These are phyloP conservation scores for Ogataea minuta DNA, from an alignment of 805 yeast species.

Conservation along the genomic window DNA sequence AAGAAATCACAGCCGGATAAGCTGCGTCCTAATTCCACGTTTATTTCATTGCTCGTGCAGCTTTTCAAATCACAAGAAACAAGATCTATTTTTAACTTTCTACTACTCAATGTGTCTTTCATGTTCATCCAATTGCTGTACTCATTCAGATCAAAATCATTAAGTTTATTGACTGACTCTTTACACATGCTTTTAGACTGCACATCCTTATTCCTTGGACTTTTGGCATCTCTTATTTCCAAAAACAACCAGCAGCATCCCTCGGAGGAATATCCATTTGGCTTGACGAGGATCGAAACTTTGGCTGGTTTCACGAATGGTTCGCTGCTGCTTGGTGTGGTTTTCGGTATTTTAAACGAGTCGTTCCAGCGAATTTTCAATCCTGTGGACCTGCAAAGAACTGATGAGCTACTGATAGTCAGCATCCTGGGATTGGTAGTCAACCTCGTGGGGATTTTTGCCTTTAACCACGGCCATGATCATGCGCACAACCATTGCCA, in stretches of 20 bases:
- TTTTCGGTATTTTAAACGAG: conserved; percentile 83
- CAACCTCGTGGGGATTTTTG: conserved; percentile 88
- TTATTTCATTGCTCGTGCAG: conserved; percentile 31
- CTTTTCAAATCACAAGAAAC: conserved; percentile 62
- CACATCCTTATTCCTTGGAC: conserved; percentile 81
- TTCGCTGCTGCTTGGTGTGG: conserved; percentile 80
- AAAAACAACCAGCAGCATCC: conserved; percentile 28
- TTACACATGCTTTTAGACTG: conserved; percentile 97
- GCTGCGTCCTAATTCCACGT: conserved; percentile 14
- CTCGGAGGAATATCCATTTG: conserved; percentile 67
- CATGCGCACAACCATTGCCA: conserved; percentile 42
- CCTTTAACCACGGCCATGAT: conserved; percentile 83
- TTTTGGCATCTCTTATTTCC: conserved; percentile 69
- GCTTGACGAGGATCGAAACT: conserved; percentile 80
- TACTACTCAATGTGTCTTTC: conserved; percentile 81
- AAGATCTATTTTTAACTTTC: conserved; percentile 81
- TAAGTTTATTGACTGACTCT: conserved; percentile 89
- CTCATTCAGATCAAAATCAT: conserved; percentile 87
- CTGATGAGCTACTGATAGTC: conserved; percentile 82
- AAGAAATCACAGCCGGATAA: conserved; percentile 1
- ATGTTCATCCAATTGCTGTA: conserved; percentile 93
- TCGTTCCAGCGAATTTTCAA: conserved; percentile 76
- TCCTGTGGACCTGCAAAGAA: conserved; percentile 76
- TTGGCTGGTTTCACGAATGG: conserved; percentile 96
- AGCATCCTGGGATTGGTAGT: conserved; percentile 83